Evolutionary conservation across 805 yeast genomes (phyloP), one percentile per base, ranked within the genome.

Genomic region (Metschnikowia cubensis): DNA sequence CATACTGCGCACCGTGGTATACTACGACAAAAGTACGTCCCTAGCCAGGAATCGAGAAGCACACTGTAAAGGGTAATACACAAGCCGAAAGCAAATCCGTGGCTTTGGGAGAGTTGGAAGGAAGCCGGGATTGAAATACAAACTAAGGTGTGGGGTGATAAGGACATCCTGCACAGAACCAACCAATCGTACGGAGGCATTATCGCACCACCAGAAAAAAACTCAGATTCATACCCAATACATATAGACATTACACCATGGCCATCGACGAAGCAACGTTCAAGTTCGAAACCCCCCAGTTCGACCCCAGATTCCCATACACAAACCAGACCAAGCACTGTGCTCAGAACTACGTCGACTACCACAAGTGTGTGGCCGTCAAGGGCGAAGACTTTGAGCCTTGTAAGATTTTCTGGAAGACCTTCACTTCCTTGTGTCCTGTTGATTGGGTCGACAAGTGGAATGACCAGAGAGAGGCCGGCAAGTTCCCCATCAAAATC

Each of bases 331-430:
- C 97, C 65, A 90, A 87, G 78, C 97, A 92, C 81, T 94, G 98
- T 81, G 95, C 92, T 84, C 97, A 92, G 79, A 81, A 92, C 62
- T 94, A 92, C 78, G 89, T 94, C 66, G 99, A 94, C 75, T 94
- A 92, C 84, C 94, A 87, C 85, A 91, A 90, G 75, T 94, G 99
- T 80, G 83, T 94, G 69, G 87, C 84, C 66, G 89, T 91, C 60
- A 92, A 92, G 78, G 99, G 99, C 68, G 97, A 92, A 76, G 98
- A 91, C 55, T 94, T 94, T 68, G 96, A 91, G 64, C 98, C 98
- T 67, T 94, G 99, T 76, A 81, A 90, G 75, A 91, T 88, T 63
- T 94, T 94, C 79, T 88, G 82, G 84, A 86, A 82, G 74, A 89
- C 97, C 50, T 94, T 81, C 81, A 82, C 86, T 62, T 82, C 97